Evolutionary conservation across 768 basidiomycete species (phyloP), one percentile per base, ranked within the genome.

Genomic region (Russula earlei): DNA sequence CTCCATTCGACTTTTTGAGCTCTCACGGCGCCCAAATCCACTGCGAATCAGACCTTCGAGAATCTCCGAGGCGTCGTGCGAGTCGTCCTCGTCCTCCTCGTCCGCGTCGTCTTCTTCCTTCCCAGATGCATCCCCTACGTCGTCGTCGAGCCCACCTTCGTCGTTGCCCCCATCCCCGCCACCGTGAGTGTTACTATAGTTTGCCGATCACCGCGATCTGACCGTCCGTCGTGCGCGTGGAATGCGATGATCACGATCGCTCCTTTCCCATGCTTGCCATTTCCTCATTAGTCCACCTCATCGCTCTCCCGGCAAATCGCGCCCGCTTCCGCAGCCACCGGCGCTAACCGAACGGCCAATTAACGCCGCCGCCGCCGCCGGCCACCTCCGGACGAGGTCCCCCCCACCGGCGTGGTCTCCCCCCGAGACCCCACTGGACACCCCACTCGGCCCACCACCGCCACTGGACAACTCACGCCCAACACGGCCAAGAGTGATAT

Each of bases 321-420:
- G 58, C 1, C 60, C 60, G 2, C 60, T 61, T 15, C 59, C 59
- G 10, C 50, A 49, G 51, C 52, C 42, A 31, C 60, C 52, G 20
- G 49, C 49, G 25, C 25, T n/a, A 45, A 20, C 29, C 25, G 38
- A n/a, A n/a, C 50, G 36, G 4, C 33, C 43, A 1, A 17, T 37
- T 0, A 49, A 19, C 45, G n/a, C 34, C 24, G 17, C 25, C 20
- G 19, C 40, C 14, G 9, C 31, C 4, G 14, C 36, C 24, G 42
- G 45, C 2, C 31, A 49, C n/a, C 19, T 20, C 11, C 52, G 57
- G 43, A 36, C 52, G 2, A 44, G 51, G 17, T 31, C 57, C 14
- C 57, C 57, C 36, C 57, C 57, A 11, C 57, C 57, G 4, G 57
- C 57, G n/a, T 58, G 57, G 57, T 58, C 57, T 17, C 57, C 57